Evolutionary conservation across 768 basidiomycete genomes (phyloP), one percentile per base, ranked within the genome.

Genomic region (Hortiboletus campestris): DNA sequence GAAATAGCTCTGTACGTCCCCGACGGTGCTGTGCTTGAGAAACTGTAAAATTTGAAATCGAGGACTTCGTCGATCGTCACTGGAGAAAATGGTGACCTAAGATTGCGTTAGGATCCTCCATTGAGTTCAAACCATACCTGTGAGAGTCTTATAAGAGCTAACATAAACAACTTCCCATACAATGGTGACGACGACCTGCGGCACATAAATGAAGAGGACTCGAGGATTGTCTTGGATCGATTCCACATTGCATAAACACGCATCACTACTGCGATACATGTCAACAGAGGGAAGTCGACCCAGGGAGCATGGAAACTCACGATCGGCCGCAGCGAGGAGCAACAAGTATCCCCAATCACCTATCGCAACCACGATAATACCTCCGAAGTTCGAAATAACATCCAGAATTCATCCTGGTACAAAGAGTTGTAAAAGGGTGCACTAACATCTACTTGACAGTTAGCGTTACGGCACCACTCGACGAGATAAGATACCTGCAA

Each of bases 241-340:
- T 25, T 25, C 25, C 25, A 25, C 25, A 25, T 25, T 25, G 25
- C 25, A 25, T 25, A 25, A 25, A 25, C 25, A 25, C 25, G 25
- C 25, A 63, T 63, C 29, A 63, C 28, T 19, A 63, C 61, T 63
- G 14, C 14, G 7, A 7, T 14, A 11, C 2, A n/a, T 22, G 13
- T 61, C 25, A 25, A 25, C 25, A 25, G 7, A 19, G 4, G 2
- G 17, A 32, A 20, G 10, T 4, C 0, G 10, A 43, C 17, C 6
- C 5, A 3, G 8, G 6, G 19, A 31, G 38, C 0, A 20, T 14
- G n/a, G 6, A 0, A 19, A 51, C 64, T 58, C 51, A 66, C 64
- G 2, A 50, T 66, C 61, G 2, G 56, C 57, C 19, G 54, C 55
- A 29, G 43, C 54, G 0, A 60, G 20, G 29, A 65, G 66, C 7